Evolutionary conservation across 2,329 filamentous ascomycete genomes (phyloP), one percentile per base, ranked within the genome.

Genomic region (Colletotrichum limetticola): DNA sequence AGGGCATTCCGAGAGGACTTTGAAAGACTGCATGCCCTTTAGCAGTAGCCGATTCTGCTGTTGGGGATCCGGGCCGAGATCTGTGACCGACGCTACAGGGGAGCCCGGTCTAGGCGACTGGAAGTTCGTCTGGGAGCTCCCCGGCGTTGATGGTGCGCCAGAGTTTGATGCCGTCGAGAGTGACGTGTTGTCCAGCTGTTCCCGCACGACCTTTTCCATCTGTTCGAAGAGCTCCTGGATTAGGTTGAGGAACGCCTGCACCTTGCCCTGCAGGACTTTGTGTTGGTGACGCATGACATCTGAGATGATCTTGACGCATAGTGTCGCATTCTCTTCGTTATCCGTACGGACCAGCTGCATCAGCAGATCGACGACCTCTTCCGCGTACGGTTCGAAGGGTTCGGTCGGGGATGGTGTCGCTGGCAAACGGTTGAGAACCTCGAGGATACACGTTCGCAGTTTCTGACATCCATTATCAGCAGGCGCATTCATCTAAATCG

Each of bases 21-120:
- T 99, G 89, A 99, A 99, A 1, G 97, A 99, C 81, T 98, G 95
- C 94, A 98, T 98, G 35, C 97, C 97, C 83, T 95, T 97, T 67
- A 95, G 86, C 42, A 99, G 84, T 61, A 94, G 93, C 71, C 95
- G 91, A 68, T 84, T 94, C 78, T 95, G 93, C 79, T 96, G 94
- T 78, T 95, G 93, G n/a, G 87, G 86, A 77, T 98, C 95, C 16
- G 91, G 89, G 6, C 92, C 94, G 63, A 98, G 89, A 75, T 98
- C 97, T 22, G 92, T 89, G 3, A 94, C 91, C 1, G 95, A 93
- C 3, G 94, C 92, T 9, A 95, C 93, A 4, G 97, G 97, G 3
- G 97, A 99, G 66, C 93, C 95, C 5, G 97, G 96, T 66, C 95
- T 90, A 12, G 95, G 95, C 1, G 95, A 97, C 79, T 97, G 94